These are phyloP conservation scores for Aquilaria sinensis DNA, from an alignment of 345 rosid genomes.

Conservation along the genomic window DNA sequence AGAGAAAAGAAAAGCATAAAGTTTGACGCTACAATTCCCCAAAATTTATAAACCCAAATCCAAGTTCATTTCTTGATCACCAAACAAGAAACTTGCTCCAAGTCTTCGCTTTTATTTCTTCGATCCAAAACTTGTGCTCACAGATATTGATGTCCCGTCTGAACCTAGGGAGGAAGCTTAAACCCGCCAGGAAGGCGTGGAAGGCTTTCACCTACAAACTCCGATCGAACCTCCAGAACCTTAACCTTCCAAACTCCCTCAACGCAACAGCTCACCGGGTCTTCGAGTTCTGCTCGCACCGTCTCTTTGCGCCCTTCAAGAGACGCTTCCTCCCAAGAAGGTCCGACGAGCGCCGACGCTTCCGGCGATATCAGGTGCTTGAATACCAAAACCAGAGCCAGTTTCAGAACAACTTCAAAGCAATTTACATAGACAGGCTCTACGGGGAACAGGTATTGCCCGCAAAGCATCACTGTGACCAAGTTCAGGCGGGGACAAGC, in stretches of 20 bases:
- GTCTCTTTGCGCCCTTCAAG: constrained; percentile 39
- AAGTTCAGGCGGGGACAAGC: constrained; percentile 24
- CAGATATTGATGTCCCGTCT: constrained; percentile 33
- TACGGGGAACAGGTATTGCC: constrained; percentile 16
- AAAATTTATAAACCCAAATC: neutral
- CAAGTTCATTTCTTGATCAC: neutral
- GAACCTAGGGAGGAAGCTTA: constrained; percentile 50
- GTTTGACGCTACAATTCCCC: neutral
- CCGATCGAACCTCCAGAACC: constrained; percentile 38
- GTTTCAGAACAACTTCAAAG: constrained; percentile 13
- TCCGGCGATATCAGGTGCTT: constrained; percentile 15
- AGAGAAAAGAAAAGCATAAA: no score
- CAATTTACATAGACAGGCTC: constrained; percentile 43
- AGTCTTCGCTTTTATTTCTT: neutral
- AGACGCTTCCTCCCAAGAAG: constrained; percentile 27
- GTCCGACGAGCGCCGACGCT: constrained; percentile 1
- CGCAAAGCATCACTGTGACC: neutral
- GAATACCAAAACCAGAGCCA: constrained; percentile 20
- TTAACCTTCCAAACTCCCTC: constrained; percentile 30
- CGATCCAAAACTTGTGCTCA: neutral
- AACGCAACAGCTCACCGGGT: constrained; percentile 34
- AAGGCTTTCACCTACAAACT: constrained; percentile 38
- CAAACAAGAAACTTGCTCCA: neutral
- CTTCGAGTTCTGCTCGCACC: constrained; percentile 35
- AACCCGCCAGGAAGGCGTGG: constrained; percentile 57